These are phyloP conservation scores for Rhododendron ferrugineum DNA, from an alignment of 148 eudicot species.

Conservation along the genomic window DNA sequence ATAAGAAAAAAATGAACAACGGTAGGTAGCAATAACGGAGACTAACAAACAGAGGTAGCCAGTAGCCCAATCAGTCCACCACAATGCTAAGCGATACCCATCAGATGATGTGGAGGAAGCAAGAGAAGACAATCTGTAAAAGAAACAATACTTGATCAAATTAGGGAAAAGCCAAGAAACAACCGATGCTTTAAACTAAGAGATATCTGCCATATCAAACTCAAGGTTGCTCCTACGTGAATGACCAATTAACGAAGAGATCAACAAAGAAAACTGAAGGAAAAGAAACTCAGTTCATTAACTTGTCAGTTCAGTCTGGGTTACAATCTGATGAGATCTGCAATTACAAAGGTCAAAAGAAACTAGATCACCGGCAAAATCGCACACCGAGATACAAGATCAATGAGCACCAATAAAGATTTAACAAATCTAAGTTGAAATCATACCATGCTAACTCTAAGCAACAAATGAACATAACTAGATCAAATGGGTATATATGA, in stretches of 20 bases:
- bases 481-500: not conserved
- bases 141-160: not conserved
- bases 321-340: not conserved
- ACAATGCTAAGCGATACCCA: conserved; percentile 28
- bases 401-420: not conserved
- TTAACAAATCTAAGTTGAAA: not conserved
- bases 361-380: not conserved
- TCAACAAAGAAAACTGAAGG: not conserved
- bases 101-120: conserved; percentile 18
- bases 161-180: not conserved
- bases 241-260: not conserved
- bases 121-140: conserved; percentile 18
- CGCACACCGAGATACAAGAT: not conserved
- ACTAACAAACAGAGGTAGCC: conserved; percentile 11
- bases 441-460: not conserved
- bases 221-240: not conserved
- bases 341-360: not conserved
- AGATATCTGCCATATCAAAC: not conserved
- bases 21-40: not conserved
- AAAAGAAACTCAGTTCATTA: not conserved
- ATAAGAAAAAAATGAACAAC: not conserved
- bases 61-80: not conserved
- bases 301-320: not conserved
- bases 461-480: not conserved
- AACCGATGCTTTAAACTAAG: not conserved